These are phyloP conservation scores for Dactylonectria macrodidyma DNA, from an alignment of 2,329 filamentous ascomycete species.

Conservation along the genomic window DNA sequence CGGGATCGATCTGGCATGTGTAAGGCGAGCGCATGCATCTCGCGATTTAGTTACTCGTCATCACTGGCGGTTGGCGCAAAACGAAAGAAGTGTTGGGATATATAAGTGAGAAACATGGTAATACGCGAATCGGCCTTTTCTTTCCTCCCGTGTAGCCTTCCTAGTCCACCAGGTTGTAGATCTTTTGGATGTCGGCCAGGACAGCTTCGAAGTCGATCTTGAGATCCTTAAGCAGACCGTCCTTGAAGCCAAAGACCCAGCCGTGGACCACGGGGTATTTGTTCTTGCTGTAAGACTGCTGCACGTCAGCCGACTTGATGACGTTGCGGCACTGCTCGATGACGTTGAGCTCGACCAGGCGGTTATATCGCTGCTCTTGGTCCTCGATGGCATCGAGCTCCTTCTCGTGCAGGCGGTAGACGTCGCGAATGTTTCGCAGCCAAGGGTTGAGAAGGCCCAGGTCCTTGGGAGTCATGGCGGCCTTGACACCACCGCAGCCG, in stretches of 20 bases:
- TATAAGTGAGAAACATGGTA: neutral
- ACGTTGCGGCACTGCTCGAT: constrained; percentile 83
- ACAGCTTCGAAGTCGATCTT: constrained; percentile 73
- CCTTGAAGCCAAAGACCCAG: constrained; percentile 80
- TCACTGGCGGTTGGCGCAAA: neutral
- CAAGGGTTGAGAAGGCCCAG: constrained; percentile 81
- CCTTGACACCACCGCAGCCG: constrained; percentile 83
- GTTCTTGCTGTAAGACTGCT: constrained; percentile 76
- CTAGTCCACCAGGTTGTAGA: constrained; percentile 69
- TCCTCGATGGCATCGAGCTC: constrained; percentile 77
- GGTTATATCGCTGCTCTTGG: constrained; percentile 73
- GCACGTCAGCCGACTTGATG: constrained; percentile 85
- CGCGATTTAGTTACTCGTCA: constrained; percentile 1
- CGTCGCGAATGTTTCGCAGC: constrained; percentile 82
- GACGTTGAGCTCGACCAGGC: constrained; percentile 89
- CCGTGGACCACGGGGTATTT: constrained; percentile 79
- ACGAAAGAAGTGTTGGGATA: neutral
- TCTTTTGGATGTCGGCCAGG: constrained; percentile 73
- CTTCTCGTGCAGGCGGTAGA: constrained; percentile 79
- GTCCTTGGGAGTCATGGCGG: constrained; percentile 80
- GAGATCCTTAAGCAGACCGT: constrained; percentile 77
- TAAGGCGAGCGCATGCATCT: constrained; percentile 6
- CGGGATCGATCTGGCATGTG: constrained; percentile 9
- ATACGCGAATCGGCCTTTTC: constrained; percentile 3
- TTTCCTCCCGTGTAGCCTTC: neutral